These are phyloP conservation scores for Macrocybe gigantea DNA, from an alignment of 768 basidiomycete genomes.

Conservation along the genomic window DNA sequence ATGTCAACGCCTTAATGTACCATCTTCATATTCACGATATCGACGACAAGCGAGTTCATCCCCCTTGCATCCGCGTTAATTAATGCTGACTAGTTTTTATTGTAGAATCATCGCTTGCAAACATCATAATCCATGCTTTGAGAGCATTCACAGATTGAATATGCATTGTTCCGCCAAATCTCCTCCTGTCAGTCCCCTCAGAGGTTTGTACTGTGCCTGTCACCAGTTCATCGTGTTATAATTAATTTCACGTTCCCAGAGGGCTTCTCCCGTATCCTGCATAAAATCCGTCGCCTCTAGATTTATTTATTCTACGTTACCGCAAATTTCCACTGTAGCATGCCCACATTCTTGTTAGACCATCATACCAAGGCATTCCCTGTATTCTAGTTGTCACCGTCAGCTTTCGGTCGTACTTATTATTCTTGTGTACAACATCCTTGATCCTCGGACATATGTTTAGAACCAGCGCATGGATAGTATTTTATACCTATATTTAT, in stretches of 20 bases:
- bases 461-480: too few relatives aligned
- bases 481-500: too few relatives aligned
- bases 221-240: background rate
- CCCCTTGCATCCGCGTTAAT: background rate
- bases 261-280: slow-evolving; percentile 8
- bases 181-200: slow-evolving; percentile 11
- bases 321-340: too few relatives aligned
- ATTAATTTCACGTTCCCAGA: background rate
- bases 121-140: slow-evolving; percentile 3
- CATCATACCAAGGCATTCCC: too few relatives aligned
- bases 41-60: slow-evolving; percentile 29
- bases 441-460: too few relatives aligned
- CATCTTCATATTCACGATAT: slow-evolving; percentile 56
- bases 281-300: slow-evolving; percentile 1
- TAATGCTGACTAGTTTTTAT: too few relatives aligned
- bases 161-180: slow-evolving; percentile 16
- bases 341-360: too few relatives aligned
- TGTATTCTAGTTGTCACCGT: too few relatives aligned
- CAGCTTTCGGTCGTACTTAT: too few relatives aligned
- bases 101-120: too few relatives aligned
- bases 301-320: too few relatives aligned
- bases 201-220: slow-evolving; percentile 1
- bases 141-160: slow-evolving; percentile 11
- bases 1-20: slow-evolving; percentile 39
- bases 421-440: too few relatives aligned